Evolutionary conservation across 2,329 filamentous ascomycete species (phyloP).

Genomic region (Clonostachys rosea): DNA sequence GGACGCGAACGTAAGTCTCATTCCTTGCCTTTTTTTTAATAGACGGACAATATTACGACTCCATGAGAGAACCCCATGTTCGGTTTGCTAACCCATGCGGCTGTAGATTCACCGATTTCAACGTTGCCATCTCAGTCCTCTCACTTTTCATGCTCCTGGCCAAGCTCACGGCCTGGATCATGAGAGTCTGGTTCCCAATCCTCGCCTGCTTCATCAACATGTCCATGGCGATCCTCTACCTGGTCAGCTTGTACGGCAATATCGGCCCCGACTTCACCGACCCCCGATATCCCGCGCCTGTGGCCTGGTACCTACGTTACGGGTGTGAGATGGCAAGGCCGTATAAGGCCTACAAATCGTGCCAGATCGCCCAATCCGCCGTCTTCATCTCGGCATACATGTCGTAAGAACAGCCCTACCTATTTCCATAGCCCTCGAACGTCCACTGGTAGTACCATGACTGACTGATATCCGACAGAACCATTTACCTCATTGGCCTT

Average conservation of each 20-base stretch:
- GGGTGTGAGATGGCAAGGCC: conserved; percentile 58
- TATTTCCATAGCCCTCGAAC: not conserved
- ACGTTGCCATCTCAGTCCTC: conserved; percentile 71
- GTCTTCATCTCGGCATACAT: conserved; percentile 63
- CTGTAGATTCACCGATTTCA: conserved; percentile 66
- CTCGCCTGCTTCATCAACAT: conserved; percentile 55
- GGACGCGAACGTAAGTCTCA: conserved; percentile 63
- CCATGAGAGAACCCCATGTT: not conserved
- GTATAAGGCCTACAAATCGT: conserved; percentile 51
- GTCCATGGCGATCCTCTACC: conserved; percentile 56
- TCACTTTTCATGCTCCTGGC: conserved; percentile 71
- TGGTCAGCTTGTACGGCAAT: conserved; percentile 64
- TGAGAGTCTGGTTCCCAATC: conserved; percentile 67
- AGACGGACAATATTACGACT: too few species aligned
- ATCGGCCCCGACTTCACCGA: conserved; percentile 71
- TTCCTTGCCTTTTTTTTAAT: not conserved
- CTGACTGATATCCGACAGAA: conserved; percentile 28
- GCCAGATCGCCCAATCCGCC: conserved; percentile 62
- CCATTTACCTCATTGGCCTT: conserved; percentile 56
- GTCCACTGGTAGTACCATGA: not conserved
- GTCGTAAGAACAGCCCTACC: conserved; percentile 49
- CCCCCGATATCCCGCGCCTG: conserved; percentile 51
- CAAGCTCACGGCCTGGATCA: conserved; percentile 65
- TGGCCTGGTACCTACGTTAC: conserved; percentile 72
- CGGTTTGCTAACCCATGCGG: conserved; percentile 1